Percentiles rank a stretch among this genome's conserved stretches.
These are phyloP conservation scores for Lithospermum erythrorhizon DNA, from an alignment of 257 asterid species.

Conservation along the genomic window DNA sequence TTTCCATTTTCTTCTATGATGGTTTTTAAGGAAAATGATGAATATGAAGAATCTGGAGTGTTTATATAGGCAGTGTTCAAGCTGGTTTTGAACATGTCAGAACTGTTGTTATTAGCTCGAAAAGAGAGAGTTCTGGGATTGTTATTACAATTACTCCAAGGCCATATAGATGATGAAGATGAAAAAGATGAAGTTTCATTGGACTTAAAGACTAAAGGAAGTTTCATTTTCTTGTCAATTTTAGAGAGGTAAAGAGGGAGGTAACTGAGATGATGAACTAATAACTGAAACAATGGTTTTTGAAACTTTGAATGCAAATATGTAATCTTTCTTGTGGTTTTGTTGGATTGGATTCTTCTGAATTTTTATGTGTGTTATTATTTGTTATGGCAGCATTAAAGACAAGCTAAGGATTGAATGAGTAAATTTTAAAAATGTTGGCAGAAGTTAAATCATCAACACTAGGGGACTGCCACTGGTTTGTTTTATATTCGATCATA, in stretches of 20 bases:
- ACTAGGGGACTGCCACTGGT: neutral
- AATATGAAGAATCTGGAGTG: slow-evolving; percentile 3
- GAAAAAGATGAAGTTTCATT: slow-evolving; percentile 18
- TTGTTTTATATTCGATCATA: neutral
- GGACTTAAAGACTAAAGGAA: slow-evolving; percentile 52
- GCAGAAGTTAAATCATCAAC: neutral
- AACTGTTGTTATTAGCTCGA: slow-evolving; percentile 16
- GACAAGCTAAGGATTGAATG: neutral
- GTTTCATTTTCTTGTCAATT: slow-evolving; percentile 31
- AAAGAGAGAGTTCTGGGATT: slow-evolving; percentile 57
- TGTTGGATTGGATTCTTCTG: slow-evolving; percentile 5
- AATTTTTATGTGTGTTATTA: no score
- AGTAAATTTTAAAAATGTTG: neutral
- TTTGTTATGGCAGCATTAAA: neutral
- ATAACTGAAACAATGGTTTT: neutral
- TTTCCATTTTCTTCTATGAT: neutral
- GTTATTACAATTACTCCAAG: slow-evolving; percentile 42
- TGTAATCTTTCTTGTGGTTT: slow-evolving; percentile 9
- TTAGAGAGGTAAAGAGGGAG: neutral
- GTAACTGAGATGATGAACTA: neutral
- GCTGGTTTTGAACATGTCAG: slow-evolving; percentile 20
- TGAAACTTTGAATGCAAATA: neutral
- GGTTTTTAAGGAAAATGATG: slow-evolving; percentile 2
- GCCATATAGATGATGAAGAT: slow-evolving; percentile 22
- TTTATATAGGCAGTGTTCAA: slow-evolving; percentile 18